These are phyloP conservation scores for Leishmania martiniquensis DNA, from an alignment of 208 protist genomes.

Conservation along the genomic window DNA sequence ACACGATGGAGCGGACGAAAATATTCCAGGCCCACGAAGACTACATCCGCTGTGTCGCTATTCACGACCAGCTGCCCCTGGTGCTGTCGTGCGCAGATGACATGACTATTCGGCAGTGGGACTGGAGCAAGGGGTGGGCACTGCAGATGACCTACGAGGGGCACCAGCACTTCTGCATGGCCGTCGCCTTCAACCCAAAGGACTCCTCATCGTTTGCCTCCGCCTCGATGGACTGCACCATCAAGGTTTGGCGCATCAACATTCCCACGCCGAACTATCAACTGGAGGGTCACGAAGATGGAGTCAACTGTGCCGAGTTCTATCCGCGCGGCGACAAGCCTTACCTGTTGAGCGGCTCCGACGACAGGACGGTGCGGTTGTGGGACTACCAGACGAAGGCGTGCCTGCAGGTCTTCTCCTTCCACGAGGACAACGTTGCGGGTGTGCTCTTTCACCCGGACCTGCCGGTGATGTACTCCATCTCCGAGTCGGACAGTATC, in stretches of 20 bases:
- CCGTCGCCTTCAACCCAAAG: constrained; percentile 97
- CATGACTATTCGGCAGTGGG: constrained; percentile 98
- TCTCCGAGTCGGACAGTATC: constrained; percentile 95
- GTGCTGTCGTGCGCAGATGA: constrained; percentile 98
- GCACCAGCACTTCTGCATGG: constrained; percentile 99
- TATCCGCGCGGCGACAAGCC: constrained; percentile 98
- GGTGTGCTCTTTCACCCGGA: constrained; percentile 97
- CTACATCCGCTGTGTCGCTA: constrained; percentile 97
- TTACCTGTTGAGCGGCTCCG: constrained; percentile 97
- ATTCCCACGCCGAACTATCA: constrained; percentile 95
- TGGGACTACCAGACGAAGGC: constrained; percentile 99
- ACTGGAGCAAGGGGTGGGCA: constrained; percentile 97
- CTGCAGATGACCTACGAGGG: constrained; percentile 96
- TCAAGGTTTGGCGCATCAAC: constrained; percentile 97
- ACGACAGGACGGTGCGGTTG: constrained; percentile 96
- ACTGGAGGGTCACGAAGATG: constrained; percentile 98
- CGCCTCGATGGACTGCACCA: constrained; percentile 97
- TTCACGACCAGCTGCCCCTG: constrained; percentile 97
- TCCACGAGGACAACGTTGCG: constrained; percentile 97
- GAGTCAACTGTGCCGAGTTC: constrained; percentile 99
- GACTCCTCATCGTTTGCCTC: constrained; percentile 98
- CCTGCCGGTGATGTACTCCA: constrained; percentile 96
- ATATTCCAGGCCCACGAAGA: constrained; percentile 97
- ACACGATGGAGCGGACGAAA: constrained; percentile 98
- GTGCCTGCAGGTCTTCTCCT: constrained; percentile 96